Percentiles rank a stretch among this genome's conserved stretches.
Conservation (phyloP, 2,329 filamentous ascomycete species). For the Orbilia quercus region DNA sequence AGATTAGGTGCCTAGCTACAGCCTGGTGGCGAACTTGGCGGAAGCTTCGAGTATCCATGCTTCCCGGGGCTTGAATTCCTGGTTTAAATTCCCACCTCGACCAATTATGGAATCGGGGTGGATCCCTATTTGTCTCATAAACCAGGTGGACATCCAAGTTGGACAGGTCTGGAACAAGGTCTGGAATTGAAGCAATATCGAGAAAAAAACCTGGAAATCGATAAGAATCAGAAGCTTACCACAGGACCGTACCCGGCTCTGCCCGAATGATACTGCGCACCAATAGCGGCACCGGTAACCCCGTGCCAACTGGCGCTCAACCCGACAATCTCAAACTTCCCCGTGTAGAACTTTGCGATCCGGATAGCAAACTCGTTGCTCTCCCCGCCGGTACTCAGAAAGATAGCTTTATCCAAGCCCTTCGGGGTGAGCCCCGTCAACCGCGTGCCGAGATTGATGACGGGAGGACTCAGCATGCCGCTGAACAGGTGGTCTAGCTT, state of each 20-base stretch:
- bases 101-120: too few relatives aligned
- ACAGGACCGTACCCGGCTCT: slow-evolving; percentile 65
- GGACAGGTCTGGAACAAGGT: too few relatives aligned
- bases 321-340: slow-evolving; percentile 74
- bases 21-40: too few relatives aligned
- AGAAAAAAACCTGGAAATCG: too few relatives aligned
- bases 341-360: slow-evolving; percentile 73
- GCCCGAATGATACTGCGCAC: slow-evolving; percentile 69
- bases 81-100: too few relatives aligned
- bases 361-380: slow-evolving; percentile 73
- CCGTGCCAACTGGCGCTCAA: slow-evolving; percentile 72
- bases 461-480: slow-evolving; percentile 71
- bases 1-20: too few relatives aligned
- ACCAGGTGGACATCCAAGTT: too few relatives aligned
- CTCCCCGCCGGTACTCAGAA: slow-evolving; percentile 71
- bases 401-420: slow-evolving; percentile 69
- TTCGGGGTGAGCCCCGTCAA: slow-evolving; percentile 67
- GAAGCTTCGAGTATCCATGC: too few relatives aligned
- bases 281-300: slow-evolving; percentile 68
- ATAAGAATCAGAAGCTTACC: slow-evolving; percentile 39
- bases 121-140: too few relatives aligned
- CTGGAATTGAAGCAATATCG: too few relatives aligned
- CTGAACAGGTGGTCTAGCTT: slow-evolving; percentile 71
- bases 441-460: slow-evolving; percentile 68
- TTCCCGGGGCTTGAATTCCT: too few relatives aligned